A percentile compares a stretch with the other conserved stretches of the same genome.
phyloP scores from a whole-genome alignment of 306 rosid species.

The Psophocarpus tetragonolobus region DNA sequence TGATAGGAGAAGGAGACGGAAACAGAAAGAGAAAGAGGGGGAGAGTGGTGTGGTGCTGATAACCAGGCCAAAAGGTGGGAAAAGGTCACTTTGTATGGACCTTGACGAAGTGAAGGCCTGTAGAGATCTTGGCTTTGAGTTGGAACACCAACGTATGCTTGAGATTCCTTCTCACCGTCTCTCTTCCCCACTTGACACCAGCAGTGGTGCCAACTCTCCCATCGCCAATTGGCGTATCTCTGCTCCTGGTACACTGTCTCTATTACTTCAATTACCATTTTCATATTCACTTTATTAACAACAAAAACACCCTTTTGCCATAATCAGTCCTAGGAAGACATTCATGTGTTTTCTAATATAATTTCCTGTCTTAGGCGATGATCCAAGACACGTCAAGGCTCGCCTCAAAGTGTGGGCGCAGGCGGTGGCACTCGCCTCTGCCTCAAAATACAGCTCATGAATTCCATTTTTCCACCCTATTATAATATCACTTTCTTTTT shows the following conservation, averaged over 20 bases:
- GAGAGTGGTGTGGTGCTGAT: constrained; percentile 59
- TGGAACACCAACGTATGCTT: constrained; percentile 54
- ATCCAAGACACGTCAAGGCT: constrained; percentile 87
- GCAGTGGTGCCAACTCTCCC: constrained; percentile 81
- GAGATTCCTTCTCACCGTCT: constrained; percentile 52
- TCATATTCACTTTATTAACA: no score
- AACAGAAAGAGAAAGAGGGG: constrained; percentile 1
- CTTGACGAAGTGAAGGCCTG: constrained; percentile 91
- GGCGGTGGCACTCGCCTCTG: constrained; percentile 81
- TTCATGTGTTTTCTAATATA: no score
- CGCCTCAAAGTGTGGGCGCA: constrained; percentile 93
- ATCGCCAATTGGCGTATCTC: constrained; percentile 79
- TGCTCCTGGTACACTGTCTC: constrained; percentile 65
- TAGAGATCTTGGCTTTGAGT: constrained; percentile 84
- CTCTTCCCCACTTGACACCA: constrained; percentile 55
- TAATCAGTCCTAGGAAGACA: no score
- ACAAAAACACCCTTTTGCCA: no score
- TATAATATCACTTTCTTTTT: neutral
- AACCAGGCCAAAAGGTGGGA: constrained; percentile 81
- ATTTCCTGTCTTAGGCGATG: constrained; percentile 56
- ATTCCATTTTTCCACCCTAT: neutral
- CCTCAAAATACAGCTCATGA: constrained; percentile 52
- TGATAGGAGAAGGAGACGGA: constrained; percentile 6
- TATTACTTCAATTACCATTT: no score
- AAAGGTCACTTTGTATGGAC: constrained; percentile 66